Evolutionary conservation across 176 grass and related monocot genomes (phyloP).

Genomic region (Carex scoparia): DNA sequence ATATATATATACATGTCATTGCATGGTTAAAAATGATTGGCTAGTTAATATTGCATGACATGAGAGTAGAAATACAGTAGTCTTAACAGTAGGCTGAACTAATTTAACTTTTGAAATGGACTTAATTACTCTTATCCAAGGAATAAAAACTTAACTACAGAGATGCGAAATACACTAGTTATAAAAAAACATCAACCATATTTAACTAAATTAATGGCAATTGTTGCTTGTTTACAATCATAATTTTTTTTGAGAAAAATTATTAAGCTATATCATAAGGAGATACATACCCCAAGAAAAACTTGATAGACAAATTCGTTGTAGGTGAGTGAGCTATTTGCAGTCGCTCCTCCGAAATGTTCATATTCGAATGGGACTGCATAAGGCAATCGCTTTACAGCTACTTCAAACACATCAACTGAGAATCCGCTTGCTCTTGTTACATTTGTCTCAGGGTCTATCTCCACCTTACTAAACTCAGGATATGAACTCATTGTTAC

Average conservation of each 20-base stretch:
- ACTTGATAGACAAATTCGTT: constrained; percentile 40
- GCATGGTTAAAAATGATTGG: no score
- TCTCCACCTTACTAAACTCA: constrained; percentile 27
- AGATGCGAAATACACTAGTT: no score
- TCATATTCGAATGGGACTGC: constrained; percentile 25
- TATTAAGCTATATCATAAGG: neutral
- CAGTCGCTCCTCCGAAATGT: constrained; percentile 6
- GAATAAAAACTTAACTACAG: no score
- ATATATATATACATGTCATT: no score
- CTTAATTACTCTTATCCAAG: neutral
- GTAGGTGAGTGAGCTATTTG: constrained; percentile 5
- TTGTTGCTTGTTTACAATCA: neutral
- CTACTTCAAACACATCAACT: constrained; percentile 36
- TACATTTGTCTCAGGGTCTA: constrained; percentile 16
- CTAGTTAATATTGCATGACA: no score
- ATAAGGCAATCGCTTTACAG: constrained; percentile 27
- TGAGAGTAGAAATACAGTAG: no score
- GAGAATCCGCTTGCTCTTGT: constrained; percentile 9
- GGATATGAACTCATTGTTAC: constrained; percentile 16
- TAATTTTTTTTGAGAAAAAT: neutral
- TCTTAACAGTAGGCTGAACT: no score
- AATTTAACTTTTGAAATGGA: no score
- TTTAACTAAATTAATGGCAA: neutral
- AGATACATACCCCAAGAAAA: constrained; percentile 25
- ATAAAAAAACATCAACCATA: no score